Evolutionary conservation across 2,329 filamentous ascomycete genomes (phyloP).

Genomic region (Microdochium trichocladiopsis): DNA sequence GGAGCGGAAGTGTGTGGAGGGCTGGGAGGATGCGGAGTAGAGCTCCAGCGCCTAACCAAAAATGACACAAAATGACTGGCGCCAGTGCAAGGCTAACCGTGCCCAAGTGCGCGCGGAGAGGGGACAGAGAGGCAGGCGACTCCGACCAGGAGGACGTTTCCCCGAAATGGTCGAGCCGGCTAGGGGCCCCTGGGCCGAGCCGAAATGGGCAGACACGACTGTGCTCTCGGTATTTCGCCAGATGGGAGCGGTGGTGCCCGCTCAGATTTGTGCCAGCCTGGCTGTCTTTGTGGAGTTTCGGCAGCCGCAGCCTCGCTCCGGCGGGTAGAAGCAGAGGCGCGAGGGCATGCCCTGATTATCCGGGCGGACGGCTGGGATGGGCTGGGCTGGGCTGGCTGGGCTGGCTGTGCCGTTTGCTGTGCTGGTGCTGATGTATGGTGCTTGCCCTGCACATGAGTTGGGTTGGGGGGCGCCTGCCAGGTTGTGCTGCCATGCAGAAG

Average conservation of each 20-base stretch:
- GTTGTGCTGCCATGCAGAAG: background rate
- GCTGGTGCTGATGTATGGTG: background rate
- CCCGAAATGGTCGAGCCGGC: background rate
- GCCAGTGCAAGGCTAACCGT: background rate
- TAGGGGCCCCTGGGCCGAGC: background rate
- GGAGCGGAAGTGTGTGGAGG: background rate
- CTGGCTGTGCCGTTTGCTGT: background rate
- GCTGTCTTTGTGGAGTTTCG: background rate
- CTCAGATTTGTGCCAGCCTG: no score
- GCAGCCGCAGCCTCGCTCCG: background rate
- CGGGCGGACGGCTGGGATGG: background rate
- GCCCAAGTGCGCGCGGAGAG: background rate
- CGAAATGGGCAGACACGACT: background rate
- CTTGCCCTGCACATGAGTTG: background rate
- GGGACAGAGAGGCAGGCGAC: background rate
- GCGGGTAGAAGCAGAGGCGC: background rate
- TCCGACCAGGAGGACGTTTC: background rate
- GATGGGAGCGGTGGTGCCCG: no score
- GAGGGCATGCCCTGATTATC: background rate
- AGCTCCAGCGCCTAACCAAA: background rate
- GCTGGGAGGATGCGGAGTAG: background rate
- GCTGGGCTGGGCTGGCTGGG: background rate
- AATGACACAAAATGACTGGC: background rate
- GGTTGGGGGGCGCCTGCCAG: background rate
- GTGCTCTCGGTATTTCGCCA: no score